Evolutionary conservation across 2,329 filamentous ascomycete species (phyloP), one percentile per base, ranked within the genome.

Genomic region (Cylindrodendrum hubeiense): DNA sequence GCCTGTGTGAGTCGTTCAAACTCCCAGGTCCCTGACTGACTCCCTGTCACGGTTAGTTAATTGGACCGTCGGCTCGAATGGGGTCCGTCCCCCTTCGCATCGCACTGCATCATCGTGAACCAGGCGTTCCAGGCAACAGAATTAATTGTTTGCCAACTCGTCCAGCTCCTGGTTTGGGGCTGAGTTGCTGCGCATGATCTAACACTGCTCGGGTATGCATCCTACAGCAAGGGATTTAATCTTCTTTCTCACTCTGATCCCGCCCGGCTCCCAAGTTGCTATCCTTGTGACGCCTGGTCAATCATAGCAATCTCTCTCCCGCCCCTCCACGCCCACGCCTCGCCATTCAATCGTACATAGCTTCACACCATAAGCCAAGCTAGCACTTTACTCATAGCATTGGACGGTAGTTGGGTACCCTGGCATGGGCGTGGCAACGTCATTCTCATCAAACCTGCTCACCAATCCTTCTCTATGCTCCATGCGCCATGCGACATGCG

Each of bases 41-140:
- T n/a, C 44, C 44, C 28, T 50, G 46, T 33, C 46, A 34, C 30
- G 47, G 28, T 17, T 24, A 28, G 26, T 30, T 17, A 39, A 30
- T 39, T 22, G 28, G 22, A 19, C 49, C 30, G 41, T 26, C 54
- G 50, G 49, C 30, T 53, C 37, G 39, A 46, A 34, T 26, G 33
- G 44, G 52, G 43, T 26, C 43, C 24, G 44, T 56, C 39, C 37
- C 24, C 19, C n/a, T 17, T 46, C 5, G 26, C 15, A 15, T 3
- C 8, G 9, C 28, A n/a, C n/a, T 49, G 21, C 44, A 33, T 50
- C 41, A 17, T 56, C 26, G 33, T 49, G 41, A 63, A 54, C 60
- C 49, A 26, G 49, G 7, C 33, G 56, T 47, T 44, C 60, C 24
- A 59, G 60, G 60, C 60, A 58, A 28, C 60, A 59, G 49, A 58